Base-by-base conservation (phyloP, 176 grass and related monocot species). In the Phoenix roebelenii region DNA sequence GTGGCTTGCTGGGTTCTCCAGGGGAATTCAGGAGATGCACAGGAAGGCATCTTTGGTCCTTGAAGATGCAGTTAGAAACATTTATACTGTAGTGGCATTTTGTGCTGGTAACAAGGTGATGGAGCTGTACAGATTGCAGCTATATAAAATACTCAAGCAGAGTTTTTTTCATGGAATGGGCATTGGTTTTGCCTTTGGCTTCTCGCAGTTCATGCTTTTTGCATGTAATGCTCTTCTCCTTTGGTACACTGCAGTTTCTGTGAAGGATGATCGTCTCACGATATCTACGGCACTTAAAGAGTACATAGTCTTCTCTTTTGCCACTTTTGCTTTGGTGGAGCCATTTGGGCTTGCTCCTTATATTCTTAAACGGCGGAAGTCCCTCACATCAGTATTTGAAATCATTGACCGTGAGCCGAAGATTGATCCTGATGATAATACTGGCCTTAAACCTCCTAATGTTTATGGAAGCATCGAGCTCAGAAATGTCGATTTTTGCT, bases 1-100 rank as follows among this genome's bases (percentile, higher is more conserved):
- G 76, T 98, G 94, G 94, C 94, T 98, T 80, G 88, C 85, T 65
- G 94, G 94, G 51, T 98, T 98, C 72, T 98, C 94, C 35, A 91
- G 83, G 83, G 94, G 94, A 74, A 98, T 98, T 65, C 94, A 98
- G 55, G 94, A 98, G 61, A 98, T 93, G 94, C 94, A 98, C 64
- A 92, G 85, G 68, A 98, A 98, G 64, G 94, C 93, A 59, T 92
- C 93, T 2, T 83, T 98, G 61, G 93, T 98, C 65, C 93, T 92
- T 63, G 93, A 98, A 85, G 93, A 98, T 76, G 88, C 93, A 55
- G 93, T 98, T 30, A 82, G 93, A 60, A 98, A 98, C 82, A 98
- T 98, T 73, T 98, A 98, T 59, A 98, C 93, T 3, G 93, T 98
- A 57, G 93, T 98, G 62, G 93, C 93, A 18, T 98, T 98, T 71